Base-by-base conservation (phyloP, 2,329 filamentous ascomycete genomes). In the Leptographium lundbergii region DNA sequence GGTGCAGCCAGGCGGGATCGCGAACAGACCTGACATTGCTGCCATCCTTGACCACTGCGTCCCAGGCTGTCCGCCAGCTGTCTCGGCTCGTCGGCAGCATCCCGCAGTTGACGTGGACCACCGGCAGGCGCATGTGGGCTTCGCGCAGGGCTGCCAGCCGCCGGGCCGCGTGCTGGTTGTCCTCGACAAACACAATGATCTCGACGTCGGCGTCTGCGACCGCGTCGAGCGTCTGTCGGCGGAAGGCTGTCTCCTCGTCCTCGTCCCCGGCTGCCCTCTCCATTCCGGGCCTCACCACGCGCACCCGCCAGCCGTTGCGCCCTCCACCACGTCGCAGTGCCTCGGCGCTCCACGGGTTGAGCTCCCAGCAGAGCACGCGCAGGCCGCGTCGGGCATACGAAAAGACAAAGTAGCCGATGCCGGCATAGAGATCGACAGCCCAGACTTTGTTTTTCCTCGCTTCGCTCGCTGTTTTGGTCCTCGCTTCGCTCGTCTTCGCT, bases 321-420 rank as follows among this genome's bases (percentile, higher is more conserved):
- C 76, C 66, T 32, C 91, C 89, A 25, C 91, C 92, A 64, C 88
- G 81, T 29, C 84, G 78, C 67, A 97, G 71, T 0, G 88, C 91
- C 73, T 96, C 90, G 39, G 95, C 81, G 64, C 86, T 91, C 86
- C 91, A 88, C 0, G 87, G 86, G 69, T 96, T 96, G 53, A 96
- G 75, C 71, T 97, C 92, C 88, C 89, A 97, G 65, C 90, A 89
- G 50, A 94, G 75, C 1, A 96, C 86, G 55, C 80, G 74, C 66
- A 91, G 74, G 0, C 89, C 90, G 22, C 86, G 80, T 61, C 75
- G 78, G 7, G 85, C 80, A 71, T 96, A 96, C 36, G 84, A 88
- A 67, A 96, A 95, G 4, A 87, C 82, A 72, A 97, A 96, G 72
- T 96, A 96, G 6, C 92, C 92, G 63, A 96, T 96, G 0, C 92